Evolutionary conservation across 2,329 filamentous ascomycete species (phyloP).

Genomic region (Elsinoe batatas): DNA sequence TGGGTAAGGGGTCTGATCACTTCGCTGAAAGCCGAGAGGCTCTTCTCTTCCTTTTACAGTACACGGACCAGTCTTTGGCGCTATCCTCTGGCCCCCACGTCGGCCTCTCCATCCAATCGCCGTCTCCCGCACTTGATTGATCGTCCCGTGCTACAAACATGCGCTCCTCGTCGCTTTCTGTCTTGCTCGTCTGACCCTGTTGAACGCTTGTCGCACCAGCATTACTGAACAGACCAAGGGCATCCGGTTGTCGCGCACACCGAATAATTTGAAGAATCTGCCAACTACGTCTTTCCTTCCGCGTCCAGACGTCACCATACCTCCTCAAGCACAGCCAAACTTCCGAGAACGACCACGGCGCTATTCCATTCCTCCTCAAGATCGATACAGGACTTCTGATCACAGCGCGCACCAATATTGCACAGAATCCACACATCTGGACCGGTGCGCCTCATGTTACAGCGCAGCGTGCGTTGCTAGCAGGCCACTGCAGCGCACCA

Average conservation of each 20-base stretch:
- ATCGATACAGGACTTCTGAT: background rate
- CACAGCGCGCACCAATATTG: background rate
- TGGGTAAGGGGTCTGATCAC: background rate
- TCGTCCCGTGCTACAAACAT: slow-evolving; percentile 6
- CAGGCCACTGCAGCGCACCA: background rate
- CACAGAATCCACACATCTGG: background rate
- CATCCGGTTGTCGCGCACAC: background rate
- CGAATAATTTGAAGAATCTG: background rate
- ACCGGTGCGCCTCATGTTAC: background rate
- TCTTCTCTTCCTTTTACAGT: background rate
- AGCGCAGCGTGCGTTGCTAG: background rate
- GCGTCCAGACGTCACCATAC: background rate
- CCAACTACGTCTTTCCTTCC: background rate
- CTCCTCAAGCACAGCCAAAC: background rate
- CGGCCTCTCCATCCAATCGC: slow-evolving; percentile 3
- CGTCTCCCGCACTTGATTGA: background rate
- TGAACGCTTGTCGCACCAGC: background rate
- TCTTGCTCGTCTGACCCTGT: background rate
- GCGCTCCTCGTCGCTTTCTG: background rate
- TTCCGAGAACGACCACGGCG: background rate
- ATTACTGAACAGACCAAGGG: background rate
- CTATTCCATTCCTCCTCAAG: background rate
- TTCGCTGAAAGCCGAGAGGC: background rate
- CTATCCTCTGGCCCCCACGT: background rate
- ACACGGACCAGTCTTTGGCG: slow-evolving; percentile 3